Base-by-base conservation (phyloP, 2,329 filamentous ascomycete species). In the Ambrosiella beaveri region DNA sequence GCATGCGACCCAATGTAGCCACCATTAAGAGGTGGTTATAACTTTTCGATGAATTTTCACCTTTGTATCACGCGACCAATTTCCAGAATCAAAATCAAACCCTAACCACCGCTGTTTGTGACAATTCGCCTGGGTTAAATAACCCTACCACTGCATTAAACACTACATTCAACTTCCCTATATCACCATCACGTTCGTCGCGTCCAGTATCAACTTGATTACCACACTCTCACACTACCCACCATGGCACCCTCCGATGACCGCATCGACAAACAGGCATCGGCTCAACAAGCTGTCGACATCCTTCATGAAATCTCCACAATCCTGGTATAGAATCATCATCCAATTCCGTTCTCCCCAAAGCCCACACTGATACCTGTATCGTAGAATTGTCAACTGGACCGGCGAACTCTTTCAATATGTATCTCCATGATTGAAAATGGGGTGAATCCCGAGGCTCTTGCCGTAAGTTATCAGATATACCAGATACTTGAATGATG, bases 391-490 rank as follows among this genome's bases (percentile, higher is more conserved):
- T 95, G 91, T 62, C 81, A 95, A 63, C 82, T 98, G 51, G 90
- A 96, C 70, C 83, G 91, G 38, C 85, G 89, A 57, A 89, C 90
- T 17, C 76, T 98, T 15, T 95, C 90, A 2, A 87, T 96, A 62
- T 98, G 93, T 71, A 91, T 97, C 61, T 95, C 89, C 57, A 79
- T 98, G 70, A 94, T 98, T 64, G 93, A 98, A 71, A 95, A 95
- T 67, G 93, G 93, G 12, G 88, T 97, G 37, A 95, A 95, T 67
- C 93, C 93, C 0, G 91, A 97, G 69, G 93, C 91, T 1, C 75
- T 98, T 38, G 90, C 91, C 27, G 93, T 97, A 77, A 67, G 88
- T 63, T 57, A 56, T 15, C 41, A 39, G 4, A 37, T 54, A 12
- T 36, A 9, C 55, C 38, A 9, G 15, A 15, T 47, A 47, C 19